These are phyloP conservation scores for Picochlorum sp. DNA, from an alignment of 139 green algal genomes.

Conservation along the genomic window DNA sequence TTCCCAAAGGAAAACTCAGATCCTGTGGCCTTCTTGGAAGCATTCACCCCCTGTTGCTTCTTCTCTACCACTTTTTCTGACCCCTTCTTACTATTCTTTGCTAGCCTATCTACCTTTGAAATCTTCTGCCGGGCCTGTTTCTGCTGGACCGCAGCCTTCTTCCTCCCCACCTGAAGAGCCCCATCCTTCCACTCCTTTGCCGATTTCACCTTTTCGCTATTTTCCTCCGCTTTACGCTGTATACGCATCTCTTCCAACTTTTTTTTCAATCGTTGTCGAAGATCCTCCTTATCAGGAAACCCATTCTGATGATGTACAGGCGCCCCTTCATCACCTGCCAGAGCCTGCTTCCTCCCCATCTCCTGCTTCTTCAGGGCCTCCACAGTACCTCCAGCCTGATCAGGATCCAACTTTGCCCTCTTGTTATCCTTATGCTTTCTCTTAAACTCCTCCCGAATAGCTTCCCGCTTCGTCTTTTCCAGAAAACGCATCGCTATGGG, in stretches of 20 bases:
- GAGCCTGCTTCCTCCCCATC: neutral
- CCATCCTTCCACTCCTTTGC: slow-evolving; percentile 32
- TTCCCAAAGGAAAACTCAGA: slow-evolving; percentile 20
- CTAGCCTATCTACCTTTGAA: slow-evolving; percentile 18
- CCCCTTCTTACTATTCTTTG: slow-evolving; percentile 4
- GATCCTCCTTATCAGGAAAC: slow-evolving; percentile 28
- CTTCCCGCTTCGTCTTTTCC: slow-evolving; percentile 36
- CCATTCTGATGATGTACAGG: neutral
- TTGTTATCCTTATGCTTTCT: slow-evolving; percentile 51
- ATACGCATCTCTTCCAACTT: slow-evolving; percentile 40
- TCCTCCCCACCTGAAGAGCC: slow-evolving; percentile 15
- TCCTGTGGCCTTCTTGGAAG: neutral
- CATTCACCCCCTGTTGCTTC: neutral
- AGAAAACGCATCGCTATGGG: slow-evolving; percentile 31
- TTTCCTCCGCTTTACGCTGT: slow-evolving; percentile 32
- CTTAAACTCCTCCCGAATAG: slow-evolving; percentile 46
- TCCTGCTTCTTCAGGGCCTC: slow-evolving; percentile 16
- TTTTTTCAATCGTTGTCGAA: slow-evolving; percentile 45
- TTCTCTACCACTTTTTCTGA: neutral
- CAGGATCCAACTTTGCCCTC: slow-evolving; percentile 48
- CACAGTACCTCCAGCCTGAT: slow-evolving; percentile 32
- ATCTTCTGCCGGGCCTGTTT: neutral
- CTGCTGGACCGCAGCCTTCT: slow-evolving; percentile 11
- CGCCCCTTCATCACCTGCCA: neutral
- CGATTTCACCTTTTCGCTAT: neutral